Percentiles rank a stretch among this genome's conserved stretches.
Conservation (phyloP, 2,329 filamentous ascomycete species). For the Apiospora koreana region DNA sequence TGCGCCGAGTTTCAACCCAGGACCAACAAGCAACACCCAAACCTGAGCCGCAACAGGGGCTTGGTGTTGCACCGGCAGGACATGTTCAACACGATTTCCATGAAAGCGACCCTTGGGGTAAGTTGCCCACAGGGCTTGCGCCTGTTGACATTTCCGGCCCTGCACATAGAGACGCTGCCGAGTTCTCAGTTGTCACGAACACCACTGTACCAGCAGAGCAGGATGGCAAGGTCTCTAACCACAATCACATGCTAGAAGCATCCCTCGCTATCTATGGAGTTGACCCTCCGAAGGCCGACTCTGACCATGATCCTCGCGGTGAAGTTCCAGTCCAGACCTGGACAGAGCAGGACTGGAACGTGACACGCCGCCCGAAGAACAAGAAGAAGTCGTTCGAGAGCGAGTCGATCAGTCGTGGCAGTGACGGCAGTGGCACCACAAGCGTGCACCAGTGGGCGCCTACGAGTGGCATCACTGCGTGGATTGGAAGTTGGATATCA, state of each 20-base stretch:
- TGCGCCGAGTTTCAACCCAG: neutral
- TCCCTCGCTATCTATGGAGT: neutral
- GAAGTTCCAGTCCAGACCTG: neutral
- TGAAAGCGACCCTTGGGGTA: neutral
- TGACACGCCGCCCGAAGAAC: neutral
- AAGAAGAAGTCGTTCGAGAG: neutral
- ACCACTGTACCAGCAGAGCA: neutral
- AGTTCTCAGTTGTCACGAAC: neutral
- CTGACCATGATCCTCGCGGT: neutral
- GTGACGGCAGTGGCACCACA: neutral
- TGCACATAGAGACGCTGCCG: neutral
- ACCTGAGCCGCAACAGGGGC: neutral
- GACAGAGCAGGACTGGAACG: conserved; percentile 12
- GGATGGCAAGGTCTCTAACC: neutral
- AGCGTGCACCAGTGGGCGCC: conserved; percentile 6
- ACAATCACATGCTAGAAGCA: neutral
- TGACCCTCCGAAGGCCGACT: neutral
- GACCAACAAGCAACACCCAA: neutral
- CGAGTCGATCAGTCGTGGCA: neutral
- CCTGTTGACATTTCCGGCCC: neutral
- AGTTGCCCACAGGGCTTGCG: neutral
- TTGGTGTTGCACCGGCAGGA: neutral
- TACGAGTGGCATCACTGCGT: neutral
- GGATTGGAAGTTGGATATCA: neutral
- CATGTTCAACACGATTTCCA: neutral